phyloP scores from a whole-genome alignment of 139 green algal genomes.

The Tetratostichococcus sp. region DNA sequence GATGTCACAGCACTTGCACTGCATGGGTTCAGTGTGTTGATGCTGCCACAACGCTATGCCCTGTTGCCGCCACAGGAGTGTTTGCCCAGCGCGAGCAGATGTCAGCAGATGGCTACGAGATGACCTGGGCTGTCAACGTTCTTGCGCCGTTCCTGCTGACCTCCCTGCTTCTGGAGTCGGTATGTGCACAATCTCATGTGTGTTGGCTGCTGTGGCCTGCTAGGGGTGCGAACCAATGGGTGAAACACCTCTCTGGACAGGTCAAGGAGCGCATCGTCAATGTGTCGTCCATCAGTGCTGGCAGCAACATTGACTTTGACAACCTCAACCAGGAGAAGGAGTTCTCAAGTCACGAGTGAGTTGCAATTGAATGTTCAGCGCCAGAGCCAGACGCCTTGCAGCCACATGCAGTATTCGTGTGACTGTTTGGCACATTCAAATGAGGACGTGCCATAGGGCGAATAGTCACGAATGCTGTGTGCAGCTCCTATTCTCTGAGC shows the following conservation, averaged over 20 bases:
- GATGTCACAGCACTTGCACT: not conserved
- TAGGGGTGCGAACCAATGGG: too few species aligned
- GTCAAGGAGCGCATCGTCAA: conserved; percentile 51
- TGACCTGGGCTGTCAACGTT: conserved; percentile 71
- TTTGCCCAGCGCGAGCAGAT: conserved; percentile 28
- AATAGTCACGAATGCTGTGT: too few species aligned
- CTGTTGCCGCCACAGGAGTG: conserved; percentile 18
- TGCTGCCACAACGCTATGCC: too few species aligned
- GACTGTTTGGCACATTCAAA: too few species aligned
- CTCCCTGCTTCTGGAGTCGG: conserved; percentile 30
- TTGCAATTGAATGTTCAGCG: not conserved
- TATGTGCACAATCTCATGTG: not conserved
- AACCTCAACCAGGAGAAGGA: conserved; percentile 55
- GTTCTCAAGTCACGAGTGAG: conserved; percentile 14
- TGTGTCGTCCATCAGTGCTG: conserved; percentile 53
- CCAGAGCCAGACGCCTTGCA: too few species aligned
- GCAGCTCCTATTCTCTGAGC: conserved; percentile 48
- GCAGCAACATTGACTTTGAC: conserved; percentile 50
- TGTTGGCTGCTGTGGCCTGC: too few species aligned
- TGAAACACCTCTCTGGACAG: too few species aligned
- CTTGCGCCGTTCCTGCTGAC: conserved; percentile 63
- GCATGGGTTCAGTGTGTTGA: too few species aligned
- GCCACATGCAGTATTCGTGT: too few species aligned
- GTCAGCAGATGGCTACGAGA: conserved; percentile 57
- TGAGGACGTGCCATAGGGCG: too few species aligned